Evolutionary conservation across 202 grass and related monocot genomes (phyloP), one percentile per base, ranked within the genome.

Genomic region (Sporobolus alterniflorus): DNA sequence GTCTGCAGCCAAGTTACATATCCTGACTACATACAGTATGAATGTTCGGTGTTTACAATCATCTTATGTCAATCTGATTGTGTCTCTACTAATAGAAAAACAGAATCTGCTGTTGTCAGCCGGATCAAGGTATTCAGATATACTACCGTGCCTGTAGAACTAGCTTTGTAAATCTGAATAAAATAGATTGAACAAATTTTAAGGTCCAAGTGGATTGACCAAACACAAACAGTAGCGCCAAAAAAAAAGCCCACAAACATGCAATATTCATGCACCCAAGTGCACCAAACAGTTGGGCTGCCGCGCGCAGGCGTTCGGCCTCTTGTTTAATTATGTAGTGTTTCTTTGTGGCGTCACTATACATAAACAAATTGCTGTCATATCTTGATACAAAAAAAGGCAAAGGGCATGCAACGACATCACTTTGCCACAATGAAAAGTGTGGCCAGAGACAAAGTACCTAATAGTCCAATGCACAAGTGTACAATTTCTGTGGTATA

Each of bases 301-400:
- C 36, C 30, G 17, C 25, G n/a, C 47, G 64, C 22, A 60, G 57
- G 30, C 74, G 71, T 39, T 66, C 78, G 56, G 17, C 44, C 57
- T 74, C 11, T 67, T 73, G 60, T 60, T 76, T 55, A 55, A 55
- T 59, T 73, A 67, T 33, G 15, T 56, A 74, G 32, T 25, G 72
- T 28, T 82, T 50, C 57, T 54, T 75, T 67, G 39, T 26, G 87
- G 83, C 30, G 48, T 77, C 57, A 67, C 72, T 67, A 43, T 73
- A 73, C 44, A 42, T 74, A 72, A 67, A 22, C 73, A 68, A 62
- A 67, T 77, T 54, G 67, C 74, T 78, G 33, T 82, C 78, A 74
- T 82, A 86, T 90, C 88, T 61, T 73, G 67, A 62, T 43, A 52
- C 59, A 50, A 61, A 78, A 50, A 61, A 89, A 85, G 18, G 13